Evolutionary conservation across 768 basidiomycete species (phyloP), one percentile per base, ranked within the genome.

Genomic region (Kwoniella bestiolae): DNA sequence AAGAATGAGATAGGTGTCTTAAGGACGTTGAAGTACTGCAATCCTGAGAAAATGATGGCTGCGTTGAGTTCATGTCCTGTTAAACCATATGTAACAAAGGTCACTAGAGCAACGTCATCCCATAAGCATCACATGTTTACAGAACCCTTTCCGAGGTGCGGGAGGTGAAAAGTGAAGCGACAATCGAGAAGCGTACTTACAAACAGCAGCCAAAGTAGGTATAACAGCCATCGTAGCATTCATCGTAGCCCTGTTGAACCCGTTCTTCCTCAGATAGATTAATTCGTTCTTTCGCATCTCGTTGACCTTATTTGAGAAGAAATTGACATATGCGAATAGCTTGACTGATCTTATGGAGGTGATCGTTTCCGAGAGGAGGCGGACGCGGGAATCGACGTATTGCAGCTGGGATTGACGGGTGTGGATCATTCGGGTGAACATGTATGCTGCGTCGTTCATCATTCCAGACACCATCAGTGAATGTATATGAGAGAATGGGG

Each of bases 291-390:
- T 51, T 35, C 80, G 56, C 34, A 74, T 52, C 0, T 35, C 60
- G 2, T 66, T 61, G 25, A 81, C 70, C 34, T 73, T 71, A 2
- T 60, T 46, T 1, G 61, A 68, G 35, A 81, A 79, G 61, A 72
- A 75, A 14, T 56, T 64, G 70, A 88, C 87, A 85, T 87, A 89
- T 0, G 85, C 85, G 70, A 86, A 88, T 38, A 84, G 80, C 76
- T 89, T 89, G 69, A 89, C 83, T 14, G 88, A 82, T 1, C 88
- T 85, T 59, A 89, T 88, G 29, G 86, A 86, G 76, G 88, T 87
- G n/a, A 90, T 80, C 3, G 89, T 84, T 79, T 90, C 89, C 1
- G 85, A 87, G 0, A 86, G 84, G 32, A 89, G 81, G 18, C 88
- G 82, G 6, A 90, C 86, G 9, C 89, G 85, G 60, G 83, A 83